Base-by-base conservation (phyloP, 2,329 filamentous ascomycete species). In the Leptographium lundbergii region DNA sequence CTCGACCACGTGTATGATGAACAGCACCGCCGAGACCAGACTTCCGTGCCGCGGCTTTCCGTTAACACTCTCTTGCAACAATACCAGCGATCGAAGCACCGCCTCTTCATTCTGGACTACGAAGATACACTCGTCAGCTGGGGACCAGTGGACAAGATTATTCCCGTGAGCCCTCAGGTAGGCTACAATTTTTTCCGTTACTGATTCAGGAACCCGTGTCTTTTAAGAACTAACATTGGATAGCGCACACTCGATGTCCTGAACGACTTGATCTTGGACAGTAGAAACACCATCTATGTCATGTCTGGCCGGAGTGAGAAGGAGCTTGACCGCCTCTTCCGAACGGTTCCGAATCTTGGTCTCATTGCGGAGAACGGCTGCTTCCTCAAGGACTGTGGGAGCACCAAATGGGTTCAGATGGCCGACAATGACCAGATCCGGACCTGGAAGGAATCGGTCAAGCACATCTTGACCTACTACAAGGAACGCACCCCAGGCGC, bases 311-410 rank as follows among this genome's bases (percentile, higher is more conserved):
- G 90, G 39, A 88, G 86, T 65, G 89, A 91, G 0, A 89, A 95
- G 66, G 91, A 96, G 67, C 84, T 96, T 39, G 90, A 96, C 65
- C 83, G 86, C 5, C 78, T 95, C 1, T 96, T 97, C 77, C 85
- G 86, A 57, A 82, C 87, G 27, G 87, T 96, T 1, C 87, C 89
- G 6, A 87, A 87, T 61, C 75, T 96, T 3, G 94, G 94, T 3
- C 77, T 97, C 5, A 95, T 97, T 63, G 92, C 92, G 0, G 92
- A 97, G 73, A 96, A 96, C 64, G 92, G 92, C 2, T 95, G 89
- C 69, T 97, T 95, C 72, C 75, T 96, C 60, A 89, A 88, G 65
- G 81, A 89, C 63, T 83, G 81, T 53, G 81, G 84, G 24, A 78
- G 76, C 19, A 79, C 81, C 27, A 78, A 81, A 42, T 97, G 94